phyloP scores from a whole-genome alignment of 176 grass and related monocot genomes.

The Poa annua region DNA sequence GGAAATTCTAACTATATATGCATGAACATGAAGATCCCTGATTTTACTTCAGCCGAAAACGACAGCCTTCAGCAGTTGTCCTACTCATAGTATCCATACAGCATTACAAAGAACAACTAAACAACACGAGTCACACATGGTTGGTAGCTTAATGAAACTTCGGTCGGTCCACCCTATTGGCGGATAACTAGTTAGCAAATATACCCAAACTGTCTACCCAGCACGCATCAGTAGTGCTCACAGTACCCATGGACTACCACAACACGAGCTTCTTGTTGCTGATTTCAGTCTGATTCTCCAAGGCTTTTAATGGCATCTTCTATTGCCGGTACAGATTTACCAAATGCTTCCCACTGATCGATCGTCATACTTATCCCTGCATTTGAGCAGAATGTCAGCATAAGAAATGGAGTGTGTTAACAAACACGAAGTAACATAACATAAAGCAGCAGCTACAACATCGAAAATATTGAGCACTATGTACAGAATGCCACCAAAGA shows the following conservation, averaged over 20 bases:
- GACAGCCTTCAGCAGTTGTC: not conserved
- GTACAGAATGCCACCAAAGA: not conserved
- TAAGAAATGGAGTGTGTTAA: not conserved
- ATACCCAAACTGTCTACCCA: constrained; percentile 29
- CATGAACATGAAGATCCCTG: not conserved
- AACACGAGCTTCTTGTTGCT: not conserved
- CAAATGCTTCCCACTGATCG: constrained; percentile 88
- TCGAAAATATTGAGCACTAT: not conserved
- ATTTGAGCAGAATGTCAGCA: constrained; percentile 17
- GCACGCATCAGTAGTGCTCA: not conserved
- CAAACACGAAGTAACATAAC: not conserved
- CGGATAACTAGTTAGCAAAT: constrained; percentile 26
- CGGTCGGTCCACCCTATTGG: constrained; percentile 4
- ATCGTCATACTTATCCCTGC: constrained; percentile 80
- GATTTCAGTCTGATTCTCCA: constrained; percentile 57
- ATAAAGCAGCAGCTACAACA: constrained; percentile 14
- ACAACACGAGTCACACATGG: constrained; percentile 15
- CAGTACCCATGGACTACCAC: not conserved
- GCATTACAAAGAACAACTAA: not conserved
- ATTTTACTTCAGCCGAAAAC: not conserved
- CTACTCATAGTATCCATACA: not conserved
- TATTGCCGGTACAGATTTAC: constrained; percentile 65
- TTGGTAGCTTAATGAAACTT: not conserved
- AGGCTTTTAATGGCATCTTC: constrained; percentile 79
- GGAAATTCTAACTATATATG: not conserved